A percentile compares a stretch with the other conserved stretches of the same genome.
Conservation (phyloP, 1,284 basidiomycete genomes). For the Trametes polyzona region DNA sequence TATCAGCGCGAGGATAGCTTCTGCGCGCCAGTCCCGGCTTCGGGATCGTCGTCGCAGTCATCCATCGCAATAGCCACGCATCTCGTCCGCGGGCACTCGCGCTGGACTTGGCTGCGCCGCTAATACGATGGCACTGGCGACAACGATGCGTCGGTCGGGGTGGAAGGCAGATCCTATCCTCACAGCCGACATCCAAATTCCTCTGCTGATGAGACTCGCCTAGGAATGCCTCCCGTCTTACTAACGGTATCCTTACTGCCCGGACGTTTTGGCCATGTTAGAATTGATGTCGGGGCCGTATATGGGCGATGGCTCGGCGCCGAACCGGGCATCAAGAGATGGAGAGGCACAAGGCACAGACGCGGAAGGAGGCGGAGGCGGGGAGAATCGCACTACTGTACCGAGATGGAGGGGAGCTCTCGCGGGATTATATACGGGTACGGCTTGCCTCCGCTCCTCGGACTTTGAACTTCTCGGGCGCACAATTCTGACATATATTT, state of each 20-base stretch:
- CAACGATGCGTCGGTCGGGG: slow-evolving; percentile 43
- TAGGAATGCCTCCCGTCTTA: no score
- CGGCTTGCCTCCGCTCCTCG: background rate
- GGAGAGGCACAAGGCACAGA: background rate
- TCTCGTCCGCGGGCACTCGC: slow-evolving; percentile 34
- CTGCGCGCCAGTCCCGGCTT: slow-evolving; percentile 18
- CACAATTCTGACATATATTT: background rate
- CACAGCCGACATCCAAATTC: background rate
- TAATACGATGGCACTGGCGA: slow-evolving; percentile 43
- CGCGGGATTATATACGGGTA: background rate
- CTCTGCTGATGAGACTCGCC: no score
- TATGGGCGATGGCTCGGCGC: background rate
- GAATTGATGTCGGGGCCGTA: background rate
- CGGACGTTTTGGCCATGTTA: no score
- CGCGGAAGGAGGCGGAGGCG: no score
- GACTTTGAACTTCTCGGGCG: background rate
- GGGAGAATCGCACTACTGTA: background rate
- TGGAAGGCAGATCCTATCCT: slow-evolving; percentile 4
- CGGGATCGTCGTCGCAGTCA: slow-evolving; percentile 63
- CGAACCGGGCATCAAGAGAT: background rate
- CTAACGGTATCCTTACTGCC: no score
- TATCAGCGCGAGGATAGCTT: slow-evolving; percentile 3
- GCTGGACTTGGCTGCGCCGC: slow-evolving; percentile 31
- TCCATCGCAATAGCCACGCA: slow-evolving; percentile 68
- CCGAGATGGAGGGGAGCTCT: background rate